phyloP scores from a whole-genome alignment of 805 yeast genomes.

The Clavispora asparagi region DNA sequence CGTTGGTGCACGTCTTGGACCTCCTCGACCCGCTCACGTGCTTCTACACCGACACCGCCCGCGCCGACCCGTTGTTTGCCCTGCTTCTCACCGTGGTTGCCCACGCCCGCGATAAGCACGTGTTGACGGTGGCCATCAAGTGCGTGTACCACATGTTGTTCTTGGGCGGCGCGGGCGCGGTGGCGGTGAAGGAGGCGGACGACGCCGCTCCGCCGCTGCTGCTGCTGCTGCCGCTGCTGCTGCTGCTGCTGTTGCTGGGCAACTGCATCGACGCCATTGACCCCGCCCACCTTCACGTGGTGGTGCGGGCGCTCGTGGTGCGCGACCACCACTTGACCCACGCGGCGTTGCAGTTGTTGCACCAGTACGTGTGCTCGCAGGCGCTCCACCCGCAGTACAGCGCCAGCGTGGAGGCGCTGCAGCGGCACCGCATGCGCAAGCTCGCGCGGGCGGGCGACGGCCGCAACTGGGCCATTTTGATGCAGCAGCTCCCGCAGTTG shows the following conservation, averaged over 20 bases:
- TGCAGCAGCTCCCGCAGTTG: slow-evolving; percentile 58
- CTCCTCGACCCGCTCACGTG: slow-evolving; percentile 80
- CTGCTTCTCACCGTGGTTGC: slow-evolving; percentile 48
- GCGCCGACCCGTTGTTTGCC: slow-evolving; percentile 63
- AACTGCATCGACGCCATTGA: slow-evolving; percentile 39
- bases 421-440: slow-evolving; percentile 39
- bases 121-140: slow-evolving; percentile 65
- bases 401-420: slow-evolving; percentile 26
- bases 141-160: slow-evolving; percentile 74
- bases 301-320: slow-evolving; percentile 55
- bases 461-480: slow-evolving; percentile 46
- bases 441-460: slow-evolving; percentile 45
- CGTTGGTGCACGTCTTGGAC: slow-evolving; percentile 66
- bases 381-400: slow-evolving; percentile 30
- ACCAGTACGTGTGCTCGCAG: slow-evolving; percentile 71
- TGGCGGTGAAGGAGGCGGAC: slow-evolving; percentile 5
- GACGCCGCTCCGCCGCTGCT: not conserved
- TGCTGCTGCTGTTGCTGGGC: too few relatives aligned
- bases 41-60: slow-evolving; percentile 68
- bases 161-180: slow-evolving; percentile 20
- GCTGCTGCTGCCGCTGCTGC: too few relatives aligned
- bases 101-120: slow-evolving; percentile 58
- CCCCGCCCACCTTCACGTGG: slow-evolving; percentile 42
- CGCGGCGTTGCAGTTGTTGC: slow-evolving; percentile 75
- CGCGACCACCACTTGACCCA: slow-evolving; percentile 68